phyloP scores from a whole-genome alignment of 768 basidiomycete genomes.

The Tulasnella sp. region DNA sequence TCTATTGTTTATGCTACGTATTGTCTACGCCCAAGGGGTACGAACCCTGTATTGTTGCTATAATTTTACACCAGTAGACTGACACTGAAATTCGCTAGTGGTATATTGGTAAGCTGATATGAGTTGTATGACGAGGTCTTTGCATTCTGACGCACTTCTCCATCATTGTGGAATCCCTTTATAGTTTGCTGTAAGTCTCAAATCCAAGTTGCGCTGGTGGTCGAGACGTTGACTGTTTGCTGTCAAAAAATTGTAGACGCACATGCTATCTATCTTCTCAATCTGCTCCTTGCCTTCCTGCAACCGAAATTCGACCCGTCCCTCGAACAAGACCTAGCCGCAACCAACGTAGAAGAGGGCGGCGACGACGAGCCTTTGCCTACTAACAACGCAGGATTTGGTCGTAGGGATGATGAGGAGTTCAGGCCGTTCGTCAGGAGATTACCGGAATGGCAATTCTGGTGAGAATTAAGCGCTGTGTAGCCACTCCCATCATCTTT shows the following conservation, averaged over 20 bases:
- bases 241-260: slow-evolving; percentile 36
- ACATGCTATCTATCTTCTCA: slow-evolving; percentile 88
- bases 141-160: too few relatives aligned
- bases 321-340: slow-evolving; percentile 81
- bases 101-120: slow-evolving; percentile 86
- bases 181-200: slow-evolving; percentile 56
- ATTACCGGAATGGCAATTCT: slow-evolving; percentile 94
- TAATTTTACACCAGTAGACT: slow-evolving; percentile 8
- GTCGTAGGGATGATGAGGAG: slow-evolving; percentile 70
- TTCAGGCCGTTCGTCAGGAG: slow-evolving; percentile 94
- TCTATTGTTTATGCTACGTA: slow-evolving; percentile 68
- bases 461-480: slow-evolving; percentile 36
- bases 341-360: slow-evolving; percentile 92
- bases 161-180: too few relatives aligned
- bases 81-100: slow-evolving; percentile 39
- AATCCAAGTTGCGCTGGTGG: neutral
- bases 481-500: slow-evolving; percentile 8
- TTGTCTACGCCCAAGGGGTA: slow-evolving; percentile 82
- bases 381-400: slow-evolving; percentile 18
- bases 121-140: too few relatives aligned
- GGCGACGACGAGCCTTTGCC: slow-evolving; percentile 38
- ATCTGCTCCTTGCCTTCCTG: slow-evolving; percentile 92
- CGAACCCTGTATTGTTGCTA: slow-evolving; percentile 29
- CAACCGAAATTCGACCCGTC: slow-evolving; percentile 98
- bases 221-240: slow-evolving; percentile 6